A percentile compares a stretch with the other conserved stretches of the same genome.
phyloP scores from a whole-genome alignment of 2,329 filamentous ascomycete genomes.

The Botrytis elliptica region DNA sequence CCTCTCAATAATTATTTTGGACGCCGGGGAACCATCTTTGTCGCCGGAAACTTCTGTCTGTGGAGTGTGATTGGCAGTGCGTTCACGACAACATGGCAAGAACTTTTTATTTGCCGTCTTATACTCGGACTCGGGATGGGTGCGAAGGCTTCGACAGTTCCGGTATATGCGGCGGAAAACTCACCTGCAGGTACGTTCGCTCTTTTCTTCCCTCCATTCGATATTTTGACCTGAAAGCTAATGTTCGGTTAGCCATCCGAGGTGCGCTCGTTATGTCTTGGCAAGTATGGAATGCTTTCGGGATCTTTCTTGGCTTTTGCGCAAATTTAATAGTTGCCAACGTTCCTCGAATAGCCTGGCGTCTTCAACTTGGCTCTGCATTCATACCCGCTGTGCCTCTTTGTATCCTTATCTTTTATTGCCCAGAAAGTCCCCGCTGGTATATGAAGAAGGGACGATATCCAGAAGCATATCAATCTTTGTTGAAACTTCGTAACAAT shows the following conservation, averaged over 20 bases:
- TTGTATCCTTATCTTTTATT: slow-evolving; percentile 55
- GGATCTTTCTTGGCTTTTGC: slow-evolving; percentile 65
- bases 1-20: slow-evolving; percentile 58
- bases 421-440: slow-evolving; percentile 66
- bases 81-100: slow-evolving; percentile 56
- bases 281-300: slow-evolving; percentile 54
- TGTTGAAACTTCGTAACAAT: slow-evolving; percentile 56
- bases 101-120: slow-evolving; percentile 56
- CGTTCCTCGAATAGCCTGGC: slow-evolving; percentile 57
- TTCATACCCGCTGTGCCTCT: slow-evolving; percentile 65
- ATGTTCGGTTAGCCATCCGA: slow-evolving; percentile 40
- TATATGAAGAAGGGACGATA: slow-evolving; percentile 61
- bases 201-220: too few species aligned
- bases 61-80: slow-evolving; percentile 60
- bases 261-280: slow-evolving; percentile 57
- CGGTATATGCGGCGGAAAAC: slow-evolving; percentile 56
- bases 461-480: slow-evolving; percentile 53
- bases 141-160: slow-evolving; percentile 50
- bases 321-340: slow-evolving; percentile 65
- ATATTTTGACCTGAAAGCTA: background rate
- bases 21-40: slow-evolving; percentile 63
- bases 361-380: slow-evolving; percentile 62
- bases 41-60: slow-evolving; percentile 61
- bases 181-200: slow-evolving; percentile 45
- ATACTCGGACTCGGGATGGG: slow-evolving; percentile 63